Evolutionary conservation across 2,329 filamentous ascomycete species (phyloP), one percentile per base, ranked within the genome.

Genomic region (Pseudogymnoascus destructans): DNA sequence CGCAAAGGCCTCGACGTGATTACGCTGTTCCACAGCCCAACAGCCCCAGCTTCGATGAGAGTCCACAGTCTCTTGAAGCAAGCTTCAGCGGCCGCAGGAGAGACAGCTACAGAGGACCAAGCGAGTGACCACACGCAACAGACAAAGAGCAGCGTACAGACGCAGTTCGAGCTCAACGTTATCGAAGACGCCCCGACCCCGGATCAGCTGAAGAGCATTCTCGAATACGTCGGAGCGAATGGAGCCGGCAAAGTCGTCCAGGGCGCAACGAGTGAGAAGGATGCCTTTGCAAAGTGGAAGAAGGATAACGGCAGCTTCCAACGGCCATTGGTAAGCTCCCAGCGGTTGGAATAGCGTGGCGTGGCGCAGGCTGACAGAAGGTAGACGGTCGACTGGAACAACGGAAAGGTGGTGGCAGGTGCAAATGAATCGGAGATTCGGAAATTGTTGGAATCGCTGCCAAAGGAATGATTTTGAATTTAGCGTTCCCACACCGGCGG

Each of bases 1-100:
- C 81, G 78, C 73, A 91, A 89, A 78, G 80, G 86, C 64, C 80
- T 88, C 72, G 91, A 97, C 76, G 88, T 95, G 64, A 82, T 97
- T 70, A 97, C 92, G 61, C 85, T 98, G 77, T 98, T 97, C 79
- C 91, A 96, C 80, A 87, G 88, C 72, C 81, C 92, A 59, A 79
- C 78, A 66, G 80, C 81, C 58, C 80, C 86, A 19, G 78, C 85
- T 63, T 96, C 91, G 3, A 76, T 81, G 56, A 82, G 86, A 61
- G 86, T 86, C 30, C 81, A 85, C 61, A 85, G 81, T 40, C 74
- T 95, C 57, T 81, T 97, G 61, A 95, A 93, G 75, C 84, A 92
- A 73, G 79, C 83, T 30, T 87, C 87, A 23, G 84, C 86, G 54
- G 82, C 81, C 54, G 83, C 88, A 10, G 72, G 80, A 30, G 77